Percentiles rank a stretch among this genome's conserved stretches.
phyloP scores from a whole-genome alignment of 2,329 filamentous ascomycete genomes.

The Ophiostoma montium region DNA sequence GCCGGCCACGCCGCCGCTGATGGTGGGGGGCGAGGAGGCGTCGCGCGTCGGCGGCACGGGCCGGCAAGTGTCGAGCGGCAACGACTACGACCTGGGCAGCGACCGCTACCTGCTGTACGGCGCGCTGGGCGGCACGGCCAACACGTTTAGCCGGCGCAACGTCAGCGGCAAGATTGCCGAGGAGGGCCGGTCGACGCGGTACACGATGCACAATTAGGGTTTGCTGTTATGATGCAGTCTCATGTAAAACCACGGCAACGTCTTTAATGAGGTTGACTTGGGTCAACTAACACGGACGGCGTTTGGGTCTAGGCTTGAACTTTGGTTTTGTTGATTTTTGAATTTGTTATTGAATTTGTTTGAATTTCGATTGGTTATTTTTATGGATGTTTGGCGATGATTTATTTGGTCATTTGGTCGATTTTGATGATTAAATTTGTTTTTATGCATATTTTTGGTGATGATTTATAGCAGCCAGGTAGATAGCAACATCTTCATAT shows the following conservation, averaged over 20 bases:
- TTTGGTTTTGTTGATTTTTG: not conserved
- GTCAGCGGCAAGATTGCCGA: conserved; percentile 63
- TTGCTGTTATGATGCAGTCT: not conserved
- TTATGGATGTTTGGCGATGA: not conserved
- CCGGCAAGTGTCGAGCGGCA: conserved; percentile 45
- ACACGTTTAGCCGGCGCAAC: conserved; percentile 34
- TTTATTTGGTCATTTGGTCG: not conserved
- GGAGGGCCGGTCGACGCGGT: conserved; percentile 38
- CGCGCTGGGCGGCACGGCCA: not conserved
- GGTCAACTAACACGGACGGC: no score
- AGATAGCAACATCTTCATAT: no score
- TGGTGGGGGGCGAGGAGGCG: conserved; percentile 27
- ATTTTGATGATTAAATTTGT: no score
- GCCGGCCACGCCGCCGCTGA: conserved; percentile 37
- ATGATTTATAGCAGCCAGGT: no score
- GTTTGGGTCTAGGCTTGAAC: no score
- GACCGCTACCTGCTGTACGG: conserved; percentile 13
- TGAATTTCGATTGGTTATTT: not conserved
- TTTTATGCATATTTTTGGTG: no score
- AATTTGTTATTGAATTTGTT: not conserved
- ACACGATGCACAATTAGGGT: conserved; percentile 9
- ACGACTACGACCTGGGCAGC: conserved; percentile 31
- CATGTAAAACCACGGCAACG: not conserved
- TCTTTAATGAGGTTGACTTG: not conserved
- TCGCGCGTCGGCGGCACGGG: conserved; percentile 18